phyloP scores from a whole-genome alignment of 2,329 filamentous ascomycete species.

The Shiraia sp. region DNA sequence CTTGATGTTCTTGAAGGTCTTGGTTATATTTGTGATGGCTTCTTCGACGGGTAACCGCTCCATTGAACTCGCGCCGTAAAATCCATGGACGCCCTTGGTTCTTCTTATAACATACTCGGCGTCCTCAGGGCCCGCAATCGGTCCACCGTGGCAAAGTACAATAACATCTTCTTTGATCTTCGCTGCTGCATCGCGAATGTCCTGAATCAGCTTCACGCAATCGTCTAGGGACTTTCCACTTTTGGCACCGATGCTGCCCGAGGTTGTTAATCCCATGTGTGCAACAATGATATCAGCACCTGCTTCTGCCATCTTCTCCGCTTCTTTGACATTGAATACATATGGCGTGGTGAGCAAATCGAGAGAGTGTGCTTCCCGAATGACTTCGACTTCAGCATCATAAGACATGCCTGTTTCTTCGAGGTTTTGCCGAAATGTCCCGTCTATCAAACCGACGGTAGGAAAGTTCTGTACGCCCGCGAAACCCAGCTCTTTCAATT shows the following conservation, averaged over 20 bases:
- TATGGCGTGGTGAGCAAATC: conserved; percentile 71
- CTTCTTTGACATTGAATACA: conserved; percentile 67
- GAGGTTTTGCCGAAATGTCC: conserved; percentile 66
- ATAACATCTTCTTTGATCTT: conserved; percentile 63
- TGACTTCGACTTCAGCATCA: conserved; percentile 67
- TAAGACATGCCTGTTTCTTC: conserved; percentile 76
- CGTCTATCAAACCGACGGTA: conserved; percentile 72
- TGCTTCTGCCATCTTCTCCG: conserved; percentile 63
- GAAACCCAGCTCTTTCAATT: conserved; percentile 67
- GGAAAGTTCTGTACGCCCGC: conserved; percentile 75
- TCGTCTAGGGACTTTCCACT: conserved; percentile 66
- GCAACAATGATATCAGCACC: conserved; percentile 70
- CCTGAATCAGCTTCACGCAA: conserved; percentile 64
- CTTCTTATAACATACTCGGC: conserved; percentile 64
- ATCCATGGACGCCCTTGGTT: conserved; percentile 69
- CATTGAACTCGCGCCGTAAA: conserved; percentile 73
- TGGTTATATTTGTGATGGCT: conserved; percentile 64
- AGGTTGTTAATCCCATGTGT: conserved; percentile 70
- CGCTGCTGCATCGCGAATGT: conserved; percentile 64
- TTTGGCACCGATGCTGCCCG: conserved; percentile 66
- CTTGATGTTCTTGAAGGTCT: conserved; percentile 55
- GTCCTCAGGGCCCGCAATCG: conserved; percentile 66
- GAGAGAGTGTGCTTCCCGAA: conserved; percentile 61
- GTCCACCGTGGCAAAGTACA: conserved; percentile 71
- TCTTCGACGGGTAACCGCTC: conserved; percentile 69